A percentile compares a stretch with the other conserved stretches of the same genome.
Evolutionary conservation across 306 rosid genomes (phyloP).

Genomic region (Cucumis hystrix): DNA sequence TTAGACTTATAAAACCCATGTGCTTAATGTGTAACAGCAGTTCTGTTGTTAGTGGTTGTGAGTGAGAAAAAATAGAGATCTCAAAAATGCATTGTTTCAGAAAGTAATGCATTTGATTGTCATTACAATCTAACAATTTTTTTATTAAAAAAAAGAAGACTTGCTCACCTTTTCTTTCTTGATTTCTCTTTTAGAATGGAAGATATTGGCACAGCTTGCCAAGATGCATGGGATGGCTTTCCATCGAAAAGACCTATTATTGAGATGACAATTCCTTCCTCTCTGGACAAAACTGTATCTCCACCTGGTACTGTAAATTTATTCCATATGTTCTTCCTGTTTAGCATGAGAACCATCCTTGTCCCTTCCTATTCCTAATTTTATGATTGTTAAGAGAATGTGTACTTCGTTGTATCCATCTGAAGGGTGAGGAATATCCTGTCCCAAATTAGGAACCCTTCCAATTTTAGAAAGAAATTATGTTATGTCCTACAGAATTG

Average conservation of each 20-base stretch:
- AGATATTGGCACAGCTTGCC: constrained; percentile 67
- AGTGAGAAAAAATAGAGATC: background rate
- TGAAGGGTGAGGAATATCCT: background rate
- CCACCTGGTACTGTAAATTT: constrained; percentile 50
- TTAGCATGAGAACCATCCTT: background rate
- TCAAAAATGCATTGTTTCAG: background rate
- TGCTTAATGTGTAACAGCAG: background rate
- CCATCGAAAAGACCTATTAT: constrained; percentile 75
- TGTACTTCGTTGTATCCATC: background rate
- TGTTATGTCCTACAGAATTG: background rate
- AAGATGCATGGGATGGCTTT: constrained; percentile 65
- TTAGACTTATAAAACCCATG: background rate
- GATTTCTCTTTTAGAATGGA: constrained; percentile 43
- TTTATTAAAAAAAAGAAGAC: too few species aligned
- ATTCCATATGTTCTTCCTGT: background rate
- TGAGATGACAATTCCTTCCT: constrained; percentile 93
- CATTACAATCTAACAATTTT: background rate
- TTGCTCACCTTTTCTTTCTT: background rate
- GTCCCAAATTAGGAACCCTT: background rate
- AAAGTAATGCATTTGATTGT: background rate
- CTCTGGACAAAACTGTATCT: constrained; percentile 71
- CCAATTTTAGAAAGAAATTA: background rate
- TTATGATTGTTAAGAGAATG: background rate
- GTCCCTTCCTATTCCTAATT: background rate
- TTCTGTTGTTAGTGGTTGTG: background rate